A percentile compares a stretch with the other conserved stretches of the same genome.
Evolutionary conservation across 495 filamentous ascomycete genomes (phyloP).

Genomic region (Tuber brumale): DNA sequence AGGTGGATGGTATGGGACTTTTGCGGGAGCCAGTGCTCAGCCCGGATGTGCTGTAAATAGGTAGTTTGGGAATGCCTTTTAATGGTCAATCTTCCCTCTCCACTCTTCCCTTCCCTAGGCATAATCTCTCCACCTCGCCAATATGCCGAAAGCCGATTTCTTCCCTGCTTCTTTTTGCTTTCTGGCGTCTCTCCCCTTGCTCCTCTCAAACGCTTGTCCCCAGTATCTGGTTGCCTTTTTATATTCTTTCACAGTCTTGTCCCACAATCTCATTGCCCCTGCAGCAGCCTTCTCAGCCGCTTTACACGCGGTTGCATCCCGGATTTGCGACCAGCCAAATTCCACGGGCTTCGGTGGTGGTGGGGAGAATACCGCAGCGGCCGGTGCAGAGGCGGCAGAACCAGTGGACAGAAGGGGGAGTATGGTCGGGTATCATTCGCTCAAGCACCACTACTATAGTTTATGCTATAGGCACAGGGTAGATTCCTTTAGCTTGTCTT

Average conservation of each 20-base stretch:
- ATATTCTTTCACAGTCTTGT: constrained; percentile 57
- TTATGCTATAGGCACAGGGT: constrained; percentile 41
- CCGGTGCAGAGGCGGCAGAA: no score
- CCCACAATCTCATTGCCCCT: constrained; percentile 51
- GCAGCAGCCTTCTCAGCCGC: constrained; percentile 57
- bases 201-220: constrained; percentile 50
- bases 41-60: no score
- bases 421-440: background rate
- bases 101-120: no score
- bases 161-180: constrained; percentile 35
- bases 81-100: no score
- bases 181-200: constrained; percentile 51
- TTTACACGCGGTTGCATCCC: constrained; percentile 47
- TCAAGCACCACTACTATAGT: background rate
- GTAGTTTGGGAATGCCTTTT: no score
- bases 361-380: constrained; percentile 43
- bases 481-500: no score
- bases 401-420: background rate
- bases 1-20: no score
- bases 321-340: constrained; percentile 23
- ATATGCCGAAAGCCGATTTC: no score
- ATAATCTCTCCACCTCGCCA: no score
- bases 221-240: constrained; percentile 57
- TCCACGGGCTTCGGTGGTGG: constrained; percentile 44
- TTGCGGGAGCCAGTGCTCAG: no score